Evolutionary conservation across 371 early-diverging fungal genomes (phyloP).

Genomic region (Mortierella sp.): DNA sequence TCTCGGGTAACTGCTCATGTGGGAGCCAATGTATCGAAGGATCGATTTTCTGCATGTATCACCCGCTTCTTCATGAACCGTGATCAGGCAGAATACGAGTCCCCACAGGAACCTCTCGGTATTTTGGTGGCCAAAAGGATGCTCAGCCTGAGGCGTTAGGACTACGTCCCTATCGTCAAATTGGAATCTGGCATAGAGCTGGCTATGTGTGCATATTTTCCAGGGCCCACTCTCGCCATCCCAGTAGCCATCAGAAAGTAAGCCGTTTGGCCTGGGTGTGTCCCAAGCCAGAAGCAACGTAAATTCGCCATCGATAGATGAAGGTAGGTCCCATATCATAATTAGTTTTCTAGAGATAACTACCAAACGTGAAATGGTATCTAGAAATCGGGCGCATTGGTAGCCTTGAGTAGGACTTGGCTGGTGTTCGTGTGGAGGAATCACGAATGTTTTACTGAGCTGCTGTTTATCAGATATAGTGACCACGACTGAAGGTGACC

Average conservation of each 20-base stretch:
- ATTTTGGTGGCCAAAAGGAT: not conserved
- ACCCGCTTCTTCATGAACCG: constrained; percentile 2
- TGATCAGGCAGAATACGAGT: no score
- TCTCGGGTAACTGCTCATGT: constrained; percentile 26
- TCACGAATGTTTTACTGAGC: not conserved
- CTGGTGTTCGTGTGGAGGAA: not conserved
- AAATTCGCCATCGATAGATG: constrained; percentile 15
- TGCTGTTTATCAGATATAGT: not conserved
- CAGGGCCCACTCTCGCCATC: not conserved
- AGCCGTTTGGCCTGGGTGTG: constrained; percentile 10
- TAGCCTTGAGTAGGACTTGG: not conserved
- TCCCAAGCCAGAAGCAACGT: constrained; percentile 3
- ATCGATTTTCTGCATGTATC: constrained; percentile 5
- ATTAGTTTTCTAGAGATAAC: not conserved
- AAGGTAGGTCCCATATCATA: constrained; percentile 18
- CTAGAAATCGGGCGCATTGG: not conserved
- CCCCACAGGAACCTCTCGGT: not conserved
- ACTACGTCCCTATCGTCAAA: not conserved
- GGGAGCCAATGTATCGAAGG: constrained; percentile 16
- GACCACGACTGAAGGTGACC: not conserved
- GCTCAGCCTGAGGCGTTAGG: not conserved
- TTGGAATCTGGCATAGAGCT: not conserved
- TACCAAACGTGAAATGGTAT: not conserved
- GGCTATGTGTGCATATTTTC: not conserved
- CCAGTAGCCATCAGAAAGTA: not conserved